These are phyloP conservation scores for Fusarium humuli DNA, from an alignment of 2,329 filamentous ascomycete species.

Conservation along the genomic window DNA sequence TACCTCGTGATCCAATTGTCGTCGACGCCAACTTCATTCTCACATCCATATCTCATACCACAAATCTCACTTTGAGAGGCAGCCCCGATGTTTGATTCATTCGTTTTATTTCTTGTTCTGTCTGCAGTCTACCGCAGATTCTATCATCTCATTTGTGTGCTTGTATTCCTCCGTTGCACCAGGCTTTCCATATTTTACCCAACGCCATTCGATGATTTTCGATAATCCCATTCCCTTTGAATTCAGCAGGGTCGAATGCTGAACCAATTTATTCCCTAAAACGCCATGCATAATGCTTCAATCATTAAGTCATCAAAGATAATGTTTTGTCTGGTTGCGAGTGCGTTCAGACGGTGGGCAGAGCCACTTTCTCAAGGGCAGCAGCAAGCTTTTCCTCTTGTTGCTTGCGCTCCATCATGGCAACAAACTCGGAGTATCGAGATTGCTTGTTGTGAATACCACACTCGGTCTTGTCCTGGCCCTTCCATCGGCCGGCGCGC, in stretches of 20 bases:
- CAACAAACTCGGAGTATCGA: slow-evolving; percentile 87
- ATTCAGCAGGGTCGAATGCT: slow-evolving; percentile 18
- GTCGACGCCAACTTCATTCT: slow-evolving; percentile 36
- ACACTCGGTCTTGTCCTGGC: slow-evolving; percentile 94
- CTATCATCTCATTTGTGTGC: slow-evolving; percentile 23
- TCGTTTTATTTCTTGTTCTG: slow-evolving; percentile 26
- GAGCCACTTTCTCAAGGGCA: slow-evolving; percentile 45
- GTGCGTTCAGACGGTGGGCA: slow-evolving; percentile 45
- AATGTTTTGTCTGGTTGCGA: slow-evolving; percentile 29
- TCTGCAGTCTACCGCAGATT: slow-evolving; percentile 28
- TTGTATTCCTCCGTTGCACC: slow-evolving; percentile 24
- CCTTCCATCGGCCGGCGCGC: slow-evolving; percentile 96
- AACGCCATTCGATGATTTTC: slow-evolving; percentile 42
- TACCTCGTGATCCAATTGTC: slow-evolving; percentile 38
- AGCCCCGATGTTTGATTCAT: slow-evolving; percentile 1
- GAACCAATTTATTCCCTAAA: slow-evolving; percentile 36
- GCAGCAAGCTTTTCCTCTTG: slow-evolving; percentile 59
- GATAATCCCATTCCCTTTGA: slow-evolving; percentile 19
- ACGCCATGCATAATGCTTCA: slow-evolving; percentile 46
- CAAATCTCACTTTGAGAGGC: slow-evolving; percentile 3
- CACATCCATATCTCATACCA: slow-evolving; percentile 4
- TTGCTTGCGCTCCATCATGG: slow-evolving; percentile 76
- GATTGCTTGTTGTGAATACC: slow-evolving; percentile 99
- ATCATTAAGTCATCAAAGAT: slow-evolving; percentile 48
- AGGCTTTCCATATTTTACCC: slow-evolving; percentile 25